Conservation (phyloP, 306 rosid species). For the Oemleria cerasiformis region DNA sequence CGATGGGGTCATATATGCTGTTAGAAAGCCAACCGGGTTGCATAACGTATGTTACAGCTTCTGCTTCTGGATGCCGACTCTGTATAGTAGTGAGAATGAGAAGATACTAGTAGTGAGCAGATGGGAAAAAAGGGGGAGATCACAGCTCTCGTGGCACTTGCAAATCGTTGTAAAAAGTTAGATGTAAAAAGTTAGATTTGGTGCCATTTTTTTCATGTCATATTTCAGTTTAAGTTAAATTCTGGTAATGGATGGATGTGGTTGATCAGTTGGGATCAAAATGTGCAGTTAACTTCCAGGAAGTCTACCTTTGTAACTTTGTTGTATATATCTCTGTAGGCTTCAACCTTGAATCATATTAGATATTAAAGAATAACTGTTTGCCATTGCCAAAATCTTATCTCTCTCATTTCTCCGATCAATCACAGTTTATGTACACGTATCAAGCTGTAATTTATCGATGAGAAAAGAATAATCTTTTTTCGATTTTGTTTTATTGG, state of each 20-base stretch:
- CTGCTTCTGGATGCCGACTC: constrained; percentile 27
- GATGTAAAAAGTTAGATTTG: constrained; percentile 31
- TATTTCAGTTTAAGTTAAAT: not conserved
- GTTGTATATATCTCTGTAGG: constrained; percentile 6
- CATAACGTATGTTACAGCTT: constrained; percentile 23
- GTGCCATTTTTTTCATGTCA: not conserved
- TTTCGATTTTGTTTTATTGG: not conserved
- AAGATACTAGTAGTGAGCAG: constrained; percentile 25
- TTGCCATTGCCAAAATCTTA: not conserved
- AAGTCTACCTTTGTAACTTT: not conserved
- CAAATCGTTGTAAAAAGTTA: constrained; percentile 34
- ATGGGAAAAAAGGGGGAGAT: constrained; percentile 15
- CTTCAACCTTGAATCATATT: not conserved
- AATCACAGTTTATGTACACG: too few relatives aligned
- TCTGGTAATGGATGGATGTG: not conserved
- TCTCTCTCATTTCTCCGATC: not conserved
- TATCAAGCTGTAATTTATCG: too few relatives aligned
- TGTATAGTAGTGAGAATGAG: constrained; percentile 28
- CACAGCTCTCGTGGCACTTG: constrained; percentile 5
- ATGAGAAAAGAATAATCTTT: too few relatives aligned
- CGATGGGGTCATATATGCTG: constrained; percentile 18
- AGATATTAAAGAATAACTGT: not conserved
- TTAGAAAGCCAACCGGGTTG: constrained; percentile 6
- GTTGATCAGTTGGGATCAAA: constrained; percentile 3
- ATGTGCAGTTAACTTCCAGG: constrained; percentile 3